Evolutionary conservation across 495 filamentous ascomycete genomes (phyloP), one percentile per base, ranked within the genome.

Genomic region (Penicillium coffeae): DNA sequence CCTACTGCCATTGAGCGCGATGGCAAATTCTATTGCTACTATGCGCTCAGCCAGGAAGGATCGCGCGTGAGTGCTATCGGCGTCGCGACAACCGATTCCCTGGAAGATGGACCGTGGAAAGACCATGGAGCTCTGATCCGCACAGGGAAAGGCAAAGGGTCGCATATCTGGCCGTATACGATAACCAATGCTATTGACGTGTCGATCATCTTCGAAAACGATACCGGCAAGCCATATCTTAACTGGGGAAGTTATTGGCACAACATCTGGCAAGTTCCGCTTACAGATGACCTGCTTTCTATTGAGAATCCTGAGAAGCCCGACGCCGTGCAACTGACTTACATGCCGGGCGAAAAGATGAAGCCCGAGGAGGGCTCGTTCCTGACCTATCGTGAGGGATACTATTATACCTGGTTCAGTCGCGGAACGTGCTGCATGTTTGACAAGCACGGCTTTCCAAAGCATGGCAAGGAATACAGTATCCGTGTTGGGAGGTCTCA

Each of bases 171-270:
- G 4, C 85, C 83, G 3, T 70, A 69, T 19, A 59, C 72, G 0
- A 66, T 72, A 2, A 85, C 83, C 58, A 89, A 90, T 58, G 83
- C 86, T 21, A 90, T 92, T 48, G 88, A 92, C 55, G 61, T 74
- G 1, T 82, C 85, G 22, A 70, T 89, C 4, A 68, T 89, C 40
- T 39, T 51, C 1, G 72, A 75, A 13, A 74, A 63, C 1, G 38
- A 49, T 0, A 66, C 70, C 8, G 70, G 71, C 12, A 60, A 68
- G 6, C 76, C 80, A 20, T 80, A 78, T 51, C 66, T 90, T 37
- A 80, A 73, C 34, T 92, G 82, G 43, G 87, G 87, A 2, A 81
- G 76, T 20, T 90, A 83, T 69, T 92, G 86, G 86, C 64, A 72
- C n/a, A 80, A 83, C 52, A 77, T 89, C 36, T 84, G 79, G 65